Evolutionary conservation across 306 rosid genomes (phyloP), one percentile per base, ranked within the genome.

Genomic region (Cajanus cajan): DNA sequence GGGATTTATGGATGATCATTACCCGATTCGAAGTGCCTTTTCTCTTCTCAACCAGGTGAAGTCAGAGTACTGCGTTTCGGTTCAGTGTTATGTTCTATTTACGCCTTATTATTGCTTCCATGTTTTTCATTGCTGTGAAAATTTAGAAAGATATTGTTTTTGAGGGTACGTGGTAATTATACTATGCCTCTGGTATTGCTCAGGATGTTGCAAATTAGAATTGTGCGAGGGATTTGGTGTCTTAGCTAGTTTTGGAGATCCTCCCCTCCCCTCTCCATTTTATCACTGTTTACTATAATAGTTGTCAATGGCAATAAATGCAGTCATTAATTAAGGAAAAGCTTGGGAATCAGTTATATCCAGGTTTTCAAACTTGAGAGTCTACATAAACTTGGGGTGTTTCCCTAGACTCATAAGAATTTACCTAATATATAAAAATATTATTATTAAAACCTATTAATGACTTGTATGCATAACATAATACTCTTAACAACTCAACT

Each of bases 1-100:
- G 92, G 99, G 97, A 45, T 93, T 95, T 78, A 95, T 95, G 99
- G 99, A 95, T 74, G 99, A 95, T 78, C 96, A 93, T 88, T 93
- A 95, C 84, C 99, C 99, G 0, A 88, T 93, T 78, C 90, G 99
- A 36, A 95, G 99, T 36, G 87, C 99, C 12, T 95, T 95, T 84
- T 95, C 99, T 66, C 88, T 95, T 84, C 93, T 95, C 55, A 93
- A 86, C 77, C 86, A 95, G 98, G 99, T 95, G 48, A 74, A n/a
- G 90, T 87, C 67, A 64, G 69, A 48, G 15, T 40, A 65, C 4
- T 48, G n/a, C n/a, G n/a, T n/a, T n/a, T n/a, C n/a, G n/a, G n/a
- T n/a, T n/a, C n/a, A n/a, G n/a, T n/a, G n/a, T 65, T 85, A 0
- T 65, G 6, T 59, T 34, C 28, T 72, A 22, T 70, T 44, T 25